Evolutionary conservation across 495 filamentous ascomycete species (phyloP), one percentile per base, ranked within the genome.

Genomic region (Trichoderma gamsii): DNA sequence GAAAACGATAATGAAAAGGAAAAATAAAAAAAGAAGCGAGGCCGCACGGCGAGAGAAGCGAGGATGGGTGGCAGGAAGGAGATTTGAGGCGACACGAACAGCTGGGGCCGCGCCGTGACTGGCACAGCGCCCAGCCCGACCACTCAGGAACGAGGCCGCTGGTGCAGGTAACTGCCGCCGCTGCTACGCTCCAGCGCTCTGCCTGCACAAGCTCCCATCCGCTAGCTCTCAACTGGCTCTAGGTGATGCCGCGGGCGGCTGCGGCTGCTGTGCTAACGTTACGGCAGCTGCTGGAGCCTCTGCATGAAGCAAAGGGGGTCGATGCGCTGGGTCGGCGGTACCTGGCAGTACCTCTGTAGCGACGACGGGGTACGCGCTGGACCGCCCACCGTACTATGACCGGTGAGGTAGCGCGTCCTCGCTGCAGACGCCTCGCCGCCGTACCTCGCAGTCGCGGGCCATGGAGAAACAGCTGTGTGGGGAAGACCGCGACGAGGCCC

Each of bases 71-170:
- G 56, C 3, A 32, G n/a, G 56, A 61, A 61, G 56, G 56, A 61
- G 56, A 61, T 61, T 61, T 61, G 56, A 61, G 56, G 56, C 56
- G 56, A 61, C 56, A 61, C 23, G 56, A 61, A 61, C 56, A 61
- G 56, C 56, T 61, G 56, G 56, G 51, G 49, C 18, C 21, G 8
- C n/a, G 18, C 21, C 21, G 25, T 18, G 49, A 18, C n/a, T 16
- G 18, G 49, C 49, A 21, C 49, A 23, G 49, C 18, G 18, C 18
- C 43, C 9, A 4, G 18, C 49, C n/a, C 16, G 49, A 52, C 49
- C 49, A 52, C 49, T 52, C 49, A 61, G 56, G 25, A 32, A 32
- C 27, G 49, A 52, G 56, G 56, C 56, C 56, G 9, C 23, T 61
- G n/a, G 56, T 49, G 25, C 23, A 61, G 27, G 49, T 52, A 15